These are phyloP conservation scores for Lenzites betulinus DNA, from an alignment of 768 basidiomycete species.

Conservation along the genomic window DNA sequence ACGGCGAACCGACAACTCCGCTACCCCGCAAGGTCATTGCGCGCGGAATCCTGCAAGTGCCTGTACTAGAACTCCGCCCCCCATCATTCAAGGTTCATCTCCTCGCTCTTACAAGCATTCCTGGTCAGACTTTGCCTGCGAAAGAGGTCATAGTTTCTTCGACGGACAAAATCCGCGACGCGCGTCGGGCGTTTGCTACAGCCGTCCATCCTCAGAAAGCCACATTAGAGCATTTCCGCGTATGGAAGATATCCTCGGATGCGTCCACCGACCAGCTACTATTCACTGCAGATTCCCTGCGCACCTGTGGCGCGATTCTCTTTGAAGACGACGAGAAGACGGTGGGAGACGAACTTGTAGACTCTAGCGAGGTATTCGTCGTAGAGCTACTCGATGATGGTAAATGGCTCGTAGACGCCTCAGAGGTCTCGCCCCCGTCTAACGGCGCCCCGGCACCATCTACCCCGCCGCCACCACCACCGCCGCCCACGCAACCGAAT, in stretches of 20 bases:
- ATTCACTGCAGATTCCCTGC: conserved; percentile 19
- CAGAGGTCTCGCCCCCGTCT: conserved; percentile 2
- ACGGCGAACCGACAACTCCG: conserved; percentile 57
- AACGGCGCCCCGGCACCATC: not conserved
- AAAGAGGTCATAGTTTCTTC: conserved; percentile 21
- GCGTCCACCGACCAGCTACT: conserved; percentile 17
- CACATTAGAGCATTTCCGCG: conserved; percentile 41
- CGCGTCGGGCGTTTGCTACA: conserved; percentile 16
- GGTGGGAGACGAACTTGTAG: conserved; percentile 59
- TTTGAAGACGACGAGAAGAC: conserved; percentile 49
- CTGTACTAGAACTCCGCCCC: conserved; percentile 72
- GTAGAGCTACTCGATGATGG: conserved; percentile 70
- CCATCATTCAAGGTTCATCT: conserved; percentile 54
- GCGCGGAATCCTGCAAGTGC: conserved; percentile 51
- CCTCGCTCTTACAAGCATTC: conserved; percentile 7
- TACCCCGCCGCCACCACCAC: conserved; percentile 7
- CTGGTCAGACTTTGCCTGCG: conserved; percentile 5
- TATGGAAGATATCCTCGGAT: conserved; percentile 59
- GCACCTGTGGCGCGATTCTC: conserved; percentile 38
- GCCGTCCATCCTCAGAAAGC: conserved; percentile 16
- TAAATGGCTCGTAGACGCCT: conserved; percentile 55
- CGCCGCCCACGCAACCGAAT: conserved; percentile 17
- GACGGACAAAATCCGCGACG: conserved; percentile 21
- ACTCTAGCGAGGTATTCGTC: conserved; percentile 68
- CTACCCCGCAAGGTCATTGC: conserved; percentile 70